Base-by-base conservation (phyloP, 2,329 filamentous ascomycete species). In the Neoscytalidium dimidiatum region DNA sequence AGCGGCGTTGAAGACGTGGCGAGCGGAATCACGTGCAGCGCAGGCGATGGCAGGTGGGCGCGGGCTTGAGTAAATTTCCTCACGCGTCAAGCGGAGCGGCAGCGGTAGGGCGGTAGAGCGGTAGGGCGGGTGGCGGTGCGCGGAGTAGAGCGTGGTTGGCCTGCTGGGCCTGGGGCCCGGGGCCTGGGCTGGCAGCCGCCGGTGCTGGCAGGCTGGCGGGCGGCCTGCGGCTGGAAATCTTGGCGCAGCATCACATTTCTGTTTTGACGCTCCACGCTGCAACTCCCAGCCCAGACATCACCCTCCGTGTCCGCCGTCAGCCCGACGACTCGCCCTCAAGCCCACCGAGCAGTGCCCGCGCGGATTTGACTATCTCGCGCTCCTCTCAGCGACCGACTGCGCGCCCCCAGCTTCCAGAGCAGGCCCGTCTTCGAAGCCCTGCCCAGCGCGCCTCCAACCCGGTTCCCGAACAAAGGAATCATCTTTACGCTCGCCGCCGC, bases 351-450 rank as follows among this genome's bases (percentile, higher is more conserved):
- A 65, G 63, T 65, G 63, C 63, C 56, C 28, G 53, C 53, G 63
- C 46, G 63, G 63, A 65, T 65, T 65, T 65, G 33, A 65, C 56
- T 65, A 65, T 65, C 63, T 61, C 31, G 63, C 63, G 63, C 56
- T 60, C 56, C 56, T 41, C 56, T 23, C 63, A 65, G 62, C 48
- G 41, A 66, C 57, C 60, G 43, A 43, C 57, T 63, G 41, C 57
- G 57, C 60, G 64, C 64, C 46, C 28, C 53, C 21, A 44, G 21
- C 35, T 31, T 31, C 19, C 26, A 41, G 23, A 53, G 46, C 64
- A 51, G 56, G 33, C 48, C 44, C 31, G 26, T 23, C 53, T 41
- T 14, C 46, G 28, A 46, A 58, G 64, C 56, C 64, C 64, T 46
- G 53, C 41, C 31, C 41, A 44, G 44, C 57, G 53, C 53, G 63